Evolutionary conservation across 768 basidiomycete species (phyloP).

Genomic region (Panaeolus cyanescens): DNA sequence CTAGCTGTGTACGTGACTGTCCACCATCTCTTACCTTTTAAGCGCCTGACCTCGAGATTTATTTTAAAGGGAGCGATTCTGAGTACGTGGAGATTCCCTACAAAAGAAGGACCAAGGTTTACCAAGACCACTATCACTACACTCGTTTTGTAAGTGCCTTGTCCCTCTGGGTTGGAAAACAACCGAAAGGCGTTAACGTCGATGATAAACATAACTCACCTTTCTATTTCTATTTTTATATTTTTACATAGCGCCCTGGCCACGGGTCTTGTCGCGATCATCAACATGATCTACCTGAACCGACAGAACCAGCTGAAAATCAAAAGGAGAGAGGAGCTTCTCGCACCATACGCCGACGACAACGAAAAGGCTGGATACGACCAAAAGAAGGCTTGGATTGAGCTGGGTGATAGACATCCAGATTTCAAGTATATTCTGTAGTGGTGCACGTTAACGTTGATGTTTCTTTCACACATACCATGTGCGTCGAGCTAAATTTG

Average conservation of each 20-base stretch:
- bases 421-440: slow-evolving; percentile 3
- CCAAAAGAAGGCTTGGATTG: not conserved
- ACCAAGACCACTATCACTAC: slow-evolving; percentile 38
- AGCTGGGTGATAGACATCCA: slow-evolving; percentile 4
- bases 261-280: slow-evolving; percentile 22
- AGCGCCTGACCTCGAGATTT: not conserved
- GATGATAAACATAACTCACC: not conserved
- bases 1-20: not conserved
- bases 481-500: no score
- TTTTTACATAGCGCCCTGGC: slow-evolving; percentile 20
- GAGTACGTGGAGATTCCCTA: slow-evolving; percentile 41
- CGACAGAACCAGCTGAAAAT: slow-evolving; percentile 27
- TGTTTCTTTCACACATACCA: not conserved
- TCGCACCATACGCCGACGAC: slow-evolving; percentile 29
- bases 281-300: slow-evolving; percentile 29
- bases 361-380: slow-evolving; percentile 15
- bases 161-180: not conserved
- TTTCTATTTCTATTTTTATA: not conserved
- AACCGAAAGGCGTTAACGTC: no score
- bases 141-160: slow-evolving; percentile 31
- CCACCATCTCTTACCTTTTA: not conserved
- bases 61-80: slow-evolving; percentile 35
- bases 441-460: not conserved
- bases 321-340: slow-evolving; percentile 21
- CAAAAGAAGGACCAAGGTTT: slow-evolving; percentile 37